phyloP scores from a whole-genome alignment of 192 early-diverging fungal species.

The Coemansia sp. region DNA sequence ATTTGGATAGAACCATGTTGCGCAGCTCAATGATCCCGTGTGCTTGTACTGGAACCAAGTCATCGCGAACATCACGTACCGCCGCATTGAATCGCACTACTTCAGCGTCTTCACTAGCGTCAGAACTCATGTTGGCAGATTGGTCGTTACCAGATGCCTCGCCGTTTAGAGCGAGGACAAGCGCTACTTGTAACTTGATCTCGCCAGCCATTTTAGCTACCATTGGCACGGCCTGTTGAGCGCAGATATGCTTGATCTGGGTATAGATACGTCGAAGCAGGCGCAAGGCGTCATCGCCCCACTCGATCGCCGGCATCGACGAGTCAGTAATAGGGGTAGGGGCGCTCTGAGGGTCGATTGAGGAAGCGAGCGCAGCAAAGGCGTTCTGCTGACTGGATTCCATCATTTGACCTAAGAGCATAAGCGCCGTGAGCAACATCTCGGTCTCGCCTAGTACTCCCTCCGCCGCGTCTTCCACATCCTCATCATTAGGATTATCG shows the following conservation, averaged over 20 bases:
- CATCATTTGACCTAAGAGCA: conserved; percentile 66
- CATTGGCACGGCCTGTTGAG: background rate
- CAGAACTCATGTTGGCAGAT: background rate
- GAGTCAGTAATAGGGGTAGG: background rate
- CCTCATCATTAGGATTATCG: conserved; percentile 15
- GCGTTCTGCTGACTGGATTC: conserved; percentile 52
- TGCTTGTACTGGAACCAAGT: conserved; percentile 83
- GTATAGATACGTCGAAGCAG: conserved; percentile 31
- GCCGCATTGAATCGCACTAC: conserved; percentile 70
- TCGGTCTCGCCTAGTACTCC: conserved; percentile 58
- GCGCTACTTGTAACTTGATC: conserved; percentile 23
- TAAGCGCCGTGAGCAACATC: conserved; percentile 61
- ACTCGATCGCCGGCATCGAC: conserved; percentile 18
- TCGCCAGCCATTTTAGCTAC: conserved; percentile 9
- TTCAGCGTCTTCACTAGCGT: conserved; percentile 27
- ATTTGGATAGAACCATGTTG: conserved; percentile 74
- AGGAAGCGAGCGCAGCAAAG: conserved; percentile 16
- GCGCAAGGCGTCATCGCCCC: conserved; percentile 20
- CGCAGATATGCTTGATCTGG: conserved; percentile 16
- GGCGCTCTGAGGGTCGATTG: background rate
- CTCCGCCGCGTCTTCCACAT: conserved; percentile 35
- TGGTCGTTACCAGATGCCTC: conserved; percentile 12
- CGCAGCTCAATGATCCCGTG: conserved; percentile 83
- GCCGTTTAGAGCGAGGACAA: conserved; percentile 43
- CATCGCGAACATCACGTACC: conserved; percentile 74